Percentiles rank a stretch among this genome's conserved stretches.
phyloP scores from a whole-genome alignment of 768 basidiomycete species.

The Calocybe indica region DNA sequence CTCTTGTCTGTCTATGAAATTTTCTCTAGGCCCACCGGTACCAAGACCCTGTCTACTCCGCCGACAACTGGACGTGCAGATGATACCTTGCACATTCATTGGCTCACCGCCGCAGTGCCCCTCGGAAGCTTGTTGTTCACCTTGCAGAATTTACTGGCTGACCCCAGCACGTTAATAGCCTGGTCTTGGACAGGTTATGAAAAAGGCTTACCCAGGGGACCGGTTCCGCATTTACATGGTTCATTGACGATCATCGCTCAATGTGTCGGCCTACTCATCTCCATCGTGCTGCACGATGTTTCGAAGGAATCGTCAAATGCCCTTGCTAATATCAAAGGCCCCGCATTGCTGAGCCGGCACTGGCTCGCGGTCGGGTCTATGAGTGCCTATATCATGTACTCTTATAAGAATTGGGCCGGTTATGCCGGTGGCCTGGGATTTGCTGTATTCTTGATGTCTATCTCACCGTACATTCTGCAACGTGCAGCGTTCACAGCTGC shows the following conservation, averaged over 20 bases:
- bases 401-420: constrained; percentile 60
- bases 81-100: not conserved
- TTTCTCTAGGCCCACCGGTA: constrained; percentile 8
- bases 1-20: constrained; percentile 51
- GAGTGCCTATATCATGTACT: constrained; percentile 51
- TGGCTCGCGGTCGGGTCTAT: constrained; percentile 53
- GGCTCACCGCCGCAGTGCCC: constrained; percentile 38
- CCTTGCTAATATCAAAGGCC: no score
- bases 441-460: constrained; percentile 59
- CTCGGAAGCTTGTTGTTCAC: constrained; percentile 68
- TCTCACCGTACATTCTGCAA: constrained; percentile 49
- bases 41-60: not conserved
- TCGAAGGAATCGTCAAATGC: no score
- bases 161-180: constrained; percentile 72
- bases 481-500: constrained; percentile 28
- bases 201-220: constrained; percentile 53
- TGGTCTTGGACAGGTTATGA: constrained; percentile 92
- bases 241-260: constrained; percentile 62
- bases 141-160: constrained; percentile 66
- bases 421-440: constrained; percentile 62
- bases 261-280: constrained; percentile 45
- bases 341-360: constrained; percentile 2
- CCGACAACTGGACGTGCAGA: no score
- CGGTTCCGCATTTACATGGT: constrained; percentile 67
- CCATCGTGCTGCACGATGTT: constrained; percentile 16